These are phyloP conservation scores for Emmonsiellopsis sp. DNA, from an alignment of 2,329 filamentous ascomycete species.

Conservation along the genomic window DNA sequence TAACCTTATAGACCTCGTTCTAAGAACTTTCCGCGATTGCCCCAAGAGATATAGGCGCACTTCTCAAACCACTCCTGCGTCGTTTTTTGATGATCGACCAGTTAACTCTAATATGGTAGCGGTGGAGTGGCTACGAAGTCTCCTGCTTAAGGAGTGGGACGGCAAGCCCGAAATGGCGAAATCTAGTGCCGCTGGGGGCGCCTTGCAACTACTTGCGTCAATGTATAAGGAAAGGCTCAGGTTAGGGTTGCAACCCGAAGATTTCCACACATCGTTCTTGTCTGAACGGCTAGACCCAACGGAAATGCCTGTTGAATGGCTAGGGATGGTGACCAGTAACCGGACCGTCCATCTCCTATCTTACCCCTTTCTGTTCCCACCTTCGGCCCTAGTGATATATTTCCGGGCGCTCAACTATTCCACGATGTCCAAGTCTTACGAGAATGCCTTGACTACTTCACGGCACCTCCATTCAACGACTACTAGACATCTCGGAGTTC, in stretches of 20 bases:
- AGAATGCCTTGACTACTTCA: slow-evolving; percentile 49
- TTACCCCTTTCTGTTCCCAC: slow-evolving; percentile 70
- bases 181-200: slow-evolving; percentile 65
- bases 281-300: slow-evolving; percentile 66
- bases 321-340: slow-evolving; percentile 51
- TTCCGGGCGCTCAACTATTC: slow-evolving; percentile 85
- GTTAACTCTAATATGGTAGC: slow-evolving; percentile 26
- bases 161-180: slow-evolving; percentile 61
- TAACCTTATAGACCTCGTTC: slow-evolving; percentile 27
- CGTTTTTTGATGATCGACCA: slow-evolving; percentile 8
- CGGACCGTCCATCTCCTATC: slow-evolving; percentile 67
- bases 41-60: not conserved
- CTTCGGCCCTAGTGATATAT: slow-evolving; percentile 64
- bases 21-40: slow-evolving; percentile 25
- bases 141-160: slow-evolving; percentile 74
- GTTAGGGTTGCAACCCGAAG: slow-evolving; percentile 56
- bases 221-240: slow-evolving; percentile 64
- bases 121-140: slow-evolving; percentile 45
- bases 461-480: slow-evolving; percentile 36
- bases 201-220: slow-evolving; percentile 61
- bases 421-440: slow-evolving; percentile 71
- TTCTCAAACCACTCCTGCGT: not conserved
- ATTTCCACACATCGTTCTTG: slow-evolving; percentile 69
- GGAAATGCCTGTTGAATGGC: slow-evolving; percentile 65
- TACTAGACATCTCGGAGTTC: no score